Conservation (phyloP, 2,329 filamentous ascomycete species). For the Xylaria sp. region DNA sequence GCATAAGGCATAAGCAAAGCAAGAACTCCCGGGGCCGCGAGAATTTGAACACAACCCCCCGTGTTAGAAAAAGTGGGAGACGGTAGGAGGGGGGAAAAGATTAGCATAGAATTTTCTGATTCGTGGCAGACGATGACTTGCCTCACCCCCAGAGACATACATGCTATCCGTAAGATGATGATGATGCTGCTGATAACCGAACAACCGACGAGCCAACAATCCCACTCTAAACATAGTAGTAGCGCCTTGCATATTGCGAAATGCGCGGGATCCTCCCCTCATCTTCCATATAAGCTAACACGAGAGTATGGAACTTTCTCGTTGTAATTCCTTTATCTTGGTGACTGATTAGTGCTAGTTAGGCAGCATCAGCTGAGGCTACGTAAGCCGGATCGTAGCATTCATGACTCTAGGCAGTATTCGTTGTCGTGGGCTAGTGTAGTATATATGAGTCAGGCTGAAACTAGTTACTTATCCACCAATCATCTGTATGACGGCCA, state of each 20-base stretch:
- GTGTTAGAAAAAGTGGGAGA: neutral
- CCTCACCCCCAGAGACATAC: conserved; percentile 10
- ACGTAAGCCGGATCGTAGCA: conserved; percentile 34
- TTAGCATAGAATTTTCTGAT: conserved; percentile 9
- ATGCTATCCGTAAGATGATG: conserved; percentile 14
- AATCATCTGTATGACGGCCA: conserved; percentile 16
- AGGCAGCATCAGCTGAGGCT: conserved; percentile 35
- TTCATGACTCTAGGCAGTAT: conserved; percentile 17
- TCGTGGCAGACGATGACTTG: conserved; percentile 19
- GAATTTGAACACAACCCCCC: neutral
- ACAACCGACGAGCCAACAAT: neutral
- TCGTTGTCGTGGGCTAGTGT: conserved; percentile 13
- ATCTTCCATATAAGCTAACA: conserved; percentile 4
- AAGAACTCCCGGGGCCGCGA: neutral
- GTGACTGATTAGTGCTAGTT: conserved; percentile 10
- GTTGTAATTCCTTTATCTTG: conserved; percentile 5
- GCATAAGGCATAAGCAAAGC: too few relatives aligned
- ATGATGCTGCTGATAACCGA: conserved; percentile 30
- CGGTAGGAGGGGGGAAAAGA: neutral
- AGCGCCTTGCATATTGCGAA: conserved; percentile 7
- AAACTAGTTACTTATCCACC: conserved; percentile 5
- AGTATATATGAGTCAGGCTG: conserved; percentile 21
- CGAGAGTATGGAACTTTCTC: conserved; percentile 13
- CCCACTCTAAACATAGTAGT: conserved; percentile 31
- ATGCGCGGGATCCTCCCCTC: conserved; percentile 21